Evolutionary conservation across 2,329 filamentous ascomycete genomes (phyloP).

Genomic region (Ophiostoma perfectum): DNA sequence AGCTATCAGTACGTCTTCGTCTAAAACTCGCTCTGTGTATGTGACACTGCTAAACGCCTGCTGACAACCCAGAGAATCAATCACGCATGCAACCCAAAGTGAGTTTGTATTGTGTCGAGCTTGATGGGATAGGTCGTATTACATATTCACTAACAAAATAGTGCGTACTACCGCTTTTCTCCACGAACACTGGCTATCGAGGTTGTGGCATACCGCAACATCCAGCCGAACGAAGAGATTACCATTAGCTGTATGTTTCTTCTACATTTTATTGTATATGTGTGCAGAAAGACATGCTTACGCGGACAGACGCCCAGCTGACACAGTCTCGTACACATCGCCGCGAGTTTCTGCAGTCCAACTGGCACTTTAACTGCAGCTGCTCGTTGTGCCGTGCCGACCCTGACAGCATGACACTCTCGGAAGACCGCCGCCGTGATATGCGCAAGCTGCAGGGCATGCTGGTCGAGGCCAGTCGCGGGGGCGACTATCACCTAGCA

Average conservation of each 20-base stretch:
- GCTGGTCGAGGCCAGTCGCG: constrained; percentile 29
- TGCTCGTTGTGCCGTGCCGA: constrained; percentile 28
- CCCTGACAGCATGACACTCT: constrained; percentile 23
- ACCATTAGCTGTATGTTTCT: not conserved
- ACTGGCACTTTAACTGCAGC: constrained; percentile 31
- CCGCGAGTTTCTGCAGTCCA: constrained; percentile 22
- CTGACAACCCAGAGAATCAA: not conserved
- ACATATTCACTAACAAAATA: not conserved
- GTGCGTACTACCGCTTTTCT: not conserved
- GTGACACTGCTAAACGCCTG: not conserved
- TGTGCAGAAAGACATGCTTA: not conserved
- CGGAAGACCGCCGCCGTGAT: constrained; percentile 27
- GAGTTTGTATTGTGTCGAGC: not conserved
- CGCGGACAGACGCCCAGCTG: constrained; percentile 17
- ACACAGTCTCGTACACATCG: constrained; percentile 22
- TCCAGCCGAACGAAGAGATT: not conserved
- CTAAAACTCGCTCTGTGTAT: not conserved
- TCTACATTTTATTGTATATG: not conserved
- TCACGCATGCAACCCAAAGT: constrained; percentile 4
- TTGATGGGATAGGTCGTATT: not conserved
- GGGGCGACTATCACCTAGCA: constrained; percentile 20
- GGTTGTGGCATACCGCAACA: not conserved
- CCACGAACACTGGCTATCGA: not conserved
- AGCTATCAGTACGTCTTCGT: not conserved
- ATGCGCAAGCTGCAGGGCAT: constrained; percentile 24